Evolutionary conservation across 495 filamentous ascomycete genomes (phyloP), one percentile per base, ranked within the genome.

Genomic region (Zalerion maritima): DNA sequence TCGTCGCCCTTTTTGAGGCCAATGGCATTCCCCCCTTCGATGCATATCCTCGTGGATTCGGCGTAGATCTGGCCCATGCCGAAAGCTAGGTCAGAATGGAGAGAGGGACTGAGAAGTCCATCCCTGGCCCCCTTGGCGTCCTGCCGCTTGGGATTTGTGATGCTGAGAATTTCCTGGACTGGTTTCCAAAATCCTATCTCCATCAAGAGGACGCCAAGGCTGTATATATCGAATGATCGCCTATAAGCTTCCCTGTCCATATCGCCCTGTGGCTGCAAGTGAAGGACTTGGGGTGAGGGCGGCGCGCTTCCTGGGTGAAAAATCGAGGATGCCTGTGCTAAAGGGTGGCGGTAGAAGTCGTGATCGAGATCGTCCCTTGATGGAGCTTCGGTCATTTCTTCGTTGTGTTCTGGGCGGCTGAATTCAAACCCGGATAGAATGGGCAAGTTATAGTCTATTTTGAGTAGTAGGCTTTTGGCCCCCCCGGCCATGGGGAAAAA

Each of bases 391-490:
- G 66, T 70, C 54, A 60, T 53, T 29, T 67, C 64, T 27, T 58
- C 57, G 5, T 51, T 39, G 5, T 49, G 43, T n/a, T 50, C 62
- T 1, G 65, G 68, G n/a, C 67, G 47, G 5, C 60, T 55, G 29
- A 64, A 68, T 39, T 71, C 68, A 34, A 70, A 71, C 5, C 68
- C 67, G 1, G 57, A 56, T 14, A 73, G 44, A 28, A 55, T 64
- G 0, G 65, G 65, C 12, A 32, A 33, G 13, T 22, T 17, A 28
- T 49, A 47, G 21, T 49, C 16, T 20, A 42, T 32, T n/a, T n/a
- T n/a, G n/a, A n/a, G n/a, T n/a, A n/a, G n/a, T n/a, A n/a, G n/a
- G n/a, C n/a, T n/a, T n/a, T n/a, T n/a, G 22, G 41, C 40, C 5
- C 28, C 22, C 18, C 26, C 0, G 40, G 43, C 50, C 43, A 56